Evolutionary conservation across 495 filamentous ascomycete species (phyloP), one percentile per base, ranked within the genome.

Genomic region (Penicillium samsonianum): DNA sequence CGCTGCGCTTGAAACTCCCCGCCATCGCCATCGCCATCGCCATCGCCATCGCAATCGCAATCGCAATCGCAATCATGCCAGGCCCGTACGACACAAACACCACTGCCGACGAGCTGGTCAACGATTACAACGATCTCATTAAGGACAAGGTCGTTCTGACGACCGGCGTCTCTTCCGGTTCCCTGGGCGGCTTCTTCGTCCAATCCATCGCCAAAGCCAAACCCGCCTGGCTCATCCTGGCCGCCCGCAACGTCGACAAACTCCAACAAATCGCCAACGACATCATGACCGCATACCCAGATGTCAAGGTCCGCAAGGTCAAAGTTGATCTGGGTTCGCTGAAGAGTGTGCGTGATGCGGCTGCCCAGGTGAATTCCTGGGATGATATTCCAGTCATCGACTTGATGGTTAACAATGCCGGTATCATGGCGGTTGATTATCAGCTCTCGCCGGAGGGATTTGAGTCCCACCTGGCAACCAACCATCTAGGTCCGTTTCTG

Each of bases 341-440:
- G 30, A n/a, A 52, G 9, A 75, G 64, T 49, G 80, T 83, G 0
- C 75, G 81, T 0, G 62, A 72, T 16, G 81, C 85, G 5, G 81
- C 80, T 9, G 63, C 65, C 0, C 58, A 73, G n/a, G 79, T 89
- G 60, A 73, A 76, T 16, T 55, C 67, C 17, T 77, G 58, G 33
- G 20, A 47, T 5, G 64, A 70, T 31, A 80, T 85, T 53, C 69
- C 78, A 53, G 62, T 75, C n/a, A 80, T 90, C 44, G 84, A 89
- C 67, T 81, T 88, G 14, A 61, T 90, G 20, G 83, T 89, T 67
- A 90, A 90, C 73, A 90, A 87, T 65, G 84, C 86, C n/a, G 87
- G 80, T 7, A 76, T 89, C 57, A 89, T 89, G 86, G 77, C 73
- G 8, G 63, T 63, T 41, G 71, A 61, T 22, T 76, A 63, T 58